Percentiles rank a stretch among this genome's conserved stretches.
Evolutionary conservation across 2,329 filamentous ascomycete genomes (phyloP).

Genomic region (Aspergillus fructus): DNA sequence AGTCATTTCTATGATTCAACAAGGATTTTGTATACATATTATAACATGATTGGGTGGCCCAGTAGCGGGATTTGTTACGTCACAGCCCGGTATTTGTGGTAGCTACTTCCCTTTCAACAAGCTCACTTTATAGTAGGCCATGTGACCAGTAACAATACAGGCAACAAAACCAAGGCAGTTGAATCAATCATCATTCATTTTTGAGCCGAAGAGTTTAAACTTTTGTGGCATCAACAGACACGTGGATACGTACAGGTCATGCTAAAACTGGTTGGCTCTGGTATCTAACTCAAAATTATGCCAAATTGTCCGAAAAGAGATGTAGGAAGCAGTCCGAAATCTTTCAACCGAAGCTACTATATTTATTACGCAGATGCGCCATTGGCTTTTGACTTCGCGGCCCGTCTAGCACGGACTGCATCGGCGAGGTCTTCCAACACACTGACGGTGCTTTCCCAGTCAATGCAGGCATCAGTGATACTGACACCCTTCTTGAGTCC

Average conservation of each 20-base stretch:
- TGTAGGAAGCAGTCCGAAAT: conserved; percentile 6
- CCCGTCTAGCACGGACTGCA: conserved; percentile 75
- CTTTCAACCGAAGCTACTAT: background rate
- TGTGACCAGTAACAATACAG: background rate
- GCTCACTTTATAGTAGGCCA: background rate
- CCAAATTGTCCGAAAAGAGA: conserved; percentile 7
- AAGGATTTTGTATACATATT: background rate
- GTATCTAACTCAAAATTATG: conserved; percentile 22
- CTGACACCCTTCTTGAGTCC: conserved; percentile 84
- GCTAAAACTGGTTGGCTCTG: conserved; percentile 13
- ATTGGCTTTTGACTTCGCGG: conserved; percentile 36
- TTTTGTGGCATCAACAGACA: conserved; percentile 3
- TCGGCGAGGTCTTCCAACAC: conserved; percentile 82
- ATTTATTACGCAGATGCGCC: conserved; percentile 22
- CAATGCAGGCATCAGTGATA: conserved; percentile 94
- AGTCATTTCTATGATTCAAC: background rate
- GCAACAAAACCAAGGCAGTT: background rate
- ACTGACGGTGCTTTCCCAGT: conserved; percentile 81
- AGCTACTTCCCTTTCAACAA: background rate
- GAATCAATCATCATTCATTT: background rate
- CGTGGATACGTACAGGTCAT: background rate
- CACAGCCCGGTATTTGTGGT: too few relatives aligned
- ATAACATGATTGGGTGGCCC: background rate
- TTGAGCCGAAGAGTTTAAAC: conserved; percentile 1
- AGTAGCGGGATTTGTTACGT: background rate